Conservation (phyloP, 1,284 basidiomycete species). For the Trametes sp. region DNA sequence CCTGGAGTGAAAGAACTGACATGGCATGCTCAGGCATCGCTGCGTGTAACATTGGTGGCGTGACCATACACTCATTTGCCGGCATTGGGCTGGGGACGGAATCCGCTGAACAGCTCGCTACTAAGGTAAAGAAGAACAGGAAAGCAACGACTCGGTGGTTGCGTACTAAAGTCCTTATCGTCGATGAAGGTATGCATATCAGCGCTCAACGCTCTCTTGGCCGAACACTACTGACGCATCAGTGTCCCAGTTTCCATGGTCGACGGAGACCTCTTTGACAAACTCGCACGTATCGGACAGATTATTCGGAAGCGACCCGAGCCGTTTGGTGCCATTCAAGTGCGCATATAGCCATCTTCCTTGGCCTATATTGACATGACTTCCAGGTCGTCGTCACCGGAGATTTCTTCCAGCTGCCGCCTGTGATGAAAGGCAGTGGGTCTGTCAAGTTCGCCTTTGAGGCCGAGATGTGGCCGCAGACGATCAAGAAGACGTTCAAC, state of each 20-base stretch:
- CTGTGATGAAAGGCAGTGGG: conserved; percentile 67
- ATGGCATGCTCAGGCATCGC: conserved; percentile 72
- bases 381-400: conserved; percentile 82
- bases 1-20: conserved; percentile 4
- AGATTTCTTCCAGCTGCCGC: conserved; percentile 95
- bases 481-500: conserved; percentile 63
- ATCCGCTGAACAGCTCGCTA: conserved; percentile 58
- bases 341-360: conserved; percentile 44
- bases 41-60: conserved; percentile 90
- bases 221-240: background rate
- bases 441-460: conserved; percentile 83
- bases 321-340: conserved; percentile 92
- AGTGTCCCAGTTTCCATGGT: conserved; percentile 86
- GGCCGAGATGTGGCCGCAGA: conserved; percentile 73
- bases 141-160: conserved; percentile 78
- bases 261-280: conserved; percentile 88
- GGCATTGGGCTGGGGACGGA: conserved; percentile 87
- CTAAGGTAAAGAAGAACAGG: conserved; percentile 71
- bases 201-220: background rate
- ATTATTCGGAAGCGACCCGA: conserved; percentile 58
- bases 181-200: conserved; percentile 83
- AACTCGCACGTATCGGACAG: conserved; percentile 77
- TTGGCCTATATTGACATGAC: background rate
- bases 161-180: conserved; percentile 80
- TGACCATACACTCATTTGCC: conserved; percentile 91